These are phyloP conservation scores for Hygrocybe coccinea DNA, from an alignment of 768 basidiomycete genomes.

Conservation along the genomic window DNA sequence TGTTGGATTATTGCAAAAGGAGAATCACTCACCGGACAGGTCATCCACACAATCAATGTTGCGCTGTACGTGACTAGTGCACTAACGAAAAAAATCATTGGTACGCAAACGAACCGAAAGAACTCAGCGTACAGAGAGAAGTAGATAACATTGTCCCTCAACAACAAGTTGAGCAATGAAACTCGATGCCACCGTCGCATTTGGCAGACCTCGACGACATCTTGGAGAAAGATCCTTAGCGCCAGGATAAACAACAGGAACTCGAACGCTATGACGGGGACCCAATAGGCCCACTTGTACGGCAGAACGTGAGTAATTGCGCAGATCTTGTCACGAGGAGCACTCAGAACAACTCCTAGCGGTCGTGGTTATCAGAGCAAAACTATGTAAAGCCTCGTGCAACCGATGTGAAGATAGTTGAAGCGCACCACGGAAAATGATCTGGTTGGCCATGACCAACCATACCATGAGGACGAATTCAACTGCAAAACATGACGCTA, in stretches of 20 bases:
- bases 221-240: slow-evolving; percentile 20
- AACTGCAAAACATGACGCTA: slow-evolving; percentile 17
- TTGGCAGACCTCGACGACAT: slow-evolving; percentile 13
- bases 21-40: slow-evolving; percentile 11
- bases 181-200: slow-evolving; percentile 16
- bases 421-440: slow-evolving; percentile 17
- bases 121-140: slow-evolving; percentile 21
- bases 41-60: slow-evolving; percentile 25
- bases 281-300: slow-evolving; percentile 24
- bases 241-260: slow-evolving; percentile 25
- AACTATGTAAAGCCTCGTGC: background rate
- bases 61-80: slow-evolving; percentile 22
- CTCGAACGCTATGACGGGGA: slow-evolving; percentile 29
- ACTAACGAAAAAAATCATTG: slow-evolving; percentile 9
- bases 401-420: background rate
- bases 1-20: too few species aligned
- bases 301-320: slow-evolving; percentile 12
- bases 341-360: background rate
- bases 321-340: slow-evolving; percentile 12
- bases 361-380: too few species aligned
- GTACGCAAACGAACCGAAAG: background rate
- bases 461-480: slow-evolving; percentile 17
- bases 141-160: slow-evolving; percentile 28
- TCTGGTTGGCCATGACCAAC: slow-evolving; percentile 14
- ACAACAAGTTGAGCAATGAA: slow-evolving; percentile 19